Conservation (phyloP, 371 early-diverging fungal genomes). For the Smittium mucronatum region DNA sequence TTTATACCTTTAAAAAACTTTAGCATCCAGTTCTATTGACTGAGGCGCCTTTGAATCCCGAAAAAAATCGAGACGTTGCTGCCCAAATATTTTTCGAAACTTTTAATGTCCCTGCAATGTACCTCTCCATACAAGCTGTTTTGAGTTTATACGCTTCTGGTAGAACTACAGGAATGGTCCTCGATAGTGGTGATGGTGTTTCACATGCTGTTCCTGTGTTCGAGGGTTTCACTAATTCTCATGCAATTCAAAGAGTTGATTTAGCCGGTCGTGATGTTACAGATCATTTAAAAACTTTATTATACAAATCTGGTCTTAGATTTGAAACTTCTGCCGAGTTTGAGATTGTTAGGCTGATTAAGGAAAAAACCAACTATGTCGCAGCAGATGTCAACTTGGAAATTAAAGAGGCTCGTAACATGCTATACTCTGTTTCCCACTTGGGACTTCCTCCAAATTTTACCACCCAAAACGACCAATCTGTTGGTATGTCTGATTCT, state of each 20-base stretch:
- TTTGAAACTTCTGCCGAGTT: slow-evolving; percentile 85
- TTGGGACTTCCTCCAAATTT: slow-evolving; percentile 9
- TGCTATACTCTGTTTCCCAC: slow-evolving; percentile 1
- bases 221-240: slow-evolving; percentile 90
- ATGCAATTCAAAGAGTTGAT: slow-evolving; percentile 83
- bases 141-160: slow-evolving; percentile 87
- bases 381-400: slow-evolving; percentile 78
- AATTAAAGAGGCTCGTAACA: slow-evolving; percentile 50
- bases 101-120: slow-evolving; percentile 90
- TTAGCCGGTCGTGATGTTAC: slow-evolving; percentile 91
- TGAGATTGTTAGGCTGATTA: slow-evolving; percentile 85
- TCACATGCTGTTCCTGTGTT: slow-evolving; percentile 90
- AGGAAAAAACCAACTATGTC: slow-evolving; percentile 90
- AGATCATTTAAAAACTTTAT: slow-evolving; percentile 66
- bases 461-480: slow-evolving; percentile 25
- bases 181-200: slow-evolving; percentile 91
- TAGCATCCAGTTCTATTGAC: slow-evolving; percentile 91
- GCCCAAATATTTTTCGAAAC: slow-evolving; percentile 95
- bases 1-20: no score
- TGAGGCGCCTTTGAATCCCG: slow-evolving; percentile 88
- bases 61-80: slow-evolving; percentile 73
- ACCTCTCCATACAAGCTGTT: slow-evolving; percentile 89
- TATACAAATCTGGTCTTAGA: slow-evolving; percentile 74
- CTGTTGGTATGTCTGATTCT: background rate
- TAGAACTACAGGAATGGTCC: slow-evolving; percentile 87